Conservation (phyloP, 345 rosid genomes). For the Ricinus communis region DNA sequence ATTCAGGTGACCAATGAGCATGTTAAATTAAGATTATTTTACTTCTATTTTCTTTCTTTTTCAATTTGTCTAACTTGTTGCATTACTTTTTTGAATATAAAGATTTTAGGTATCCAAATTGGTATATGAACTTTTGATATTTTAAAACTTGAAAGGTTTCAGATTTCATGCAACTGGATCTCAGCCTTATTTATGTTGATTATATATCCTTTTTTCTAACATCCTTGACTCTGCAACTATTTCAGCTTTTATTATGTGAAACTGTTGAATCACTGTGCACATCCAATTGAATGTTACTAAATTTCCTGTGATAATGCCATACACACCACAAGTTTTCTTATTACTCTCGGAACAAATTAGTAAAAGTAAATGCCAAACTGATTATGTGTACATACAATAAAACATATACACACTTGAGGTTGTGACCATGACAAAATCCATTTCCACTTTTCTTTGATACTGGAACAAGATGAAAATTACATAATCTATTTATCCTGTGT, state of each 20-base stretch:
- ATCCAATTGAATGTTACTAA: neutral
- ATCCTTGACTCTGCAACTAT: neutral
- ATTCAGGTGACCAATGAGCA: no score
- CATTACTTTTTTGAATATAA: no score
- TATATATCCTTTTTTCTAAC: no score
- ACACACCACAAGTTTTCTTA: neutral
- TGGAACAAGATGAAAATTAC: neutral
- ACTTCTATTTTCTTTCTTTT: neutral
- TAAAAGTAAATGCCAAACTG: neutral
- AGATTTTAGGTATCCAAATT: no score
- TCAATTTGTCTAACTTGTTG: neutral
- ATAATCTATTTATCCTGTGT: neutral
- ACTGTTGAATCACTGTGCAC: neutral
- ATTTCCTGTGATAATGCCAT: neutral
- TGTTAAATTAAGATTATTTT: no score
- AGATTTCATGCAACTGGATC: neutral
- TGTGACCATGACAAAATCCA: neutral
- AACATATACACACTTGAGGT: neutral
- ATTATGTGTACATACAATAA: neutral
- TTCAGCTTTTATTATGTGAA: neutral
- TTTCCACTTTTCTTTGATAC: neutral
- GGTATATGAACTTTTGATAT: no score
- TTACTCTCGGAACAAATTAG: neutral
- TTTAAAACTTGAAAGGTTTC: neutral
- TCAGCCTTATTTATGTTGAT: no score